Evolutionary conservation across 1,284 basidiomycete species (phyloP).

Genomic region (Irpex sp.): DNA sequence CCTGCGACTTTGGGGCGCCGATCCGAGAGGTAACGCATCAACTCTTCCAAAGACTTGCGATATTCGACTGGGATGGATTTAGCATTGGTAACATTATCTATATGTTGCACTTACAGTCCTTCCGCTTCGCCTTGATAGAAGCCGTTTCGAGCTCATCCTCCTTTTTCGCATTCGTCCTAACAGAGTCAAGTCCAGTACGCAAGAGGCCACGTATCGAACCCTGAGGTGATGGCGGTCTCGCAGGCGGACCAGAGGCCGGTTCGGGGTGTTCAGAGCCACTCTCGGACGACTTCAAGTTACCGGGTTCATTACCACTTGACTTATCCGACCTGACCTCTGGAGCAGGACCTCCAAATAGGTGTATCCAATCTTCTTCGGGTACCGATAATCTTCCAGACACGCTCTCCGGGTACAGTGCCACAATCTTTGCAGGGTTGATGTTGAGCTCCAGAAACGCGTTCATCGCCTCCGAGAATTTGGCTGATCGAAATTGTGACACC

Average conservation of each 20-base stretch:
- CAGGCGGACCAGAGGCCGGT: slow-evolving; percentile 14
- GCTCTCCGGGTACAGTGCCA: slow-evolving; percentile 82
- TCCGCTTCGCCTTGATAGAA: slow-evolving; percentile 44
- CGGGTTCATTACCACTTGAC: slow-evolving; percentile 19
- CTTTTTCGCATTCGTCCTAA: slow-evolving; percentile 41
- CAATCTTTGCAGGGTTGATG: slow-evolving; percentile 90
- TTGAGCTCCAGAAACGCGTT: slow-evolving; percentile 88
- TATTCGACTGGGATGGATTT: slow-evolving; percentile 43
- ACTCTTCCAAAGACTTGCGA: slow-evolving; percentile 63
- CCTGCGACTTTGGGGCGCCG: slow-evolving; percentile 81
- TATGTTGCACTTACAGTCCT: slow-evolving; percentile 26
- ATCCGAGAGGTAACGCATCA: slow-evolving; percentile 77
- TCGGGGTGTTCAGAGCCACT: slow-evolving; percentile 19
- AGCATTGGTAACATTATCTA: neutral
- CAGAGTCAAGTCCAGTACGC: slow-evolving; percentile 49
- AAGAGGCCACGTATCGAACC: slow-evolving; percentile 49
- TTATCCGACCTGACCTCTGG: slow-evolving; percentile 20
- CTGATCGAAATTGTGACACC: slow-evolving; percentile 70
- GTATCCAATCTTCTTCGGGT: slow-evolving; percentile 74
- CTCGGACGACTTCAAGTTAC: slow-evolving; percentile 8
- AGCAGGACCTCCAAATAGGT: slow-evolving; percentile 79
- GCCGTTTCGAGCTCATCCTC: slow-evolving; percentile 53
- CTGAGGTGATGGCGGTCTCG: slow-evolving; percentile 35
- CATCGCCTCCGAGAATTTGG: slow-evolving; percentile 75
- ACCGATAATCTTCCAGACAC: slow-evolving; percentile 80